phyloP scores from a whole-genome alignment of 2,329 filamentous ascomycete genomes.

The Cyanodermella asteris region DNA sequence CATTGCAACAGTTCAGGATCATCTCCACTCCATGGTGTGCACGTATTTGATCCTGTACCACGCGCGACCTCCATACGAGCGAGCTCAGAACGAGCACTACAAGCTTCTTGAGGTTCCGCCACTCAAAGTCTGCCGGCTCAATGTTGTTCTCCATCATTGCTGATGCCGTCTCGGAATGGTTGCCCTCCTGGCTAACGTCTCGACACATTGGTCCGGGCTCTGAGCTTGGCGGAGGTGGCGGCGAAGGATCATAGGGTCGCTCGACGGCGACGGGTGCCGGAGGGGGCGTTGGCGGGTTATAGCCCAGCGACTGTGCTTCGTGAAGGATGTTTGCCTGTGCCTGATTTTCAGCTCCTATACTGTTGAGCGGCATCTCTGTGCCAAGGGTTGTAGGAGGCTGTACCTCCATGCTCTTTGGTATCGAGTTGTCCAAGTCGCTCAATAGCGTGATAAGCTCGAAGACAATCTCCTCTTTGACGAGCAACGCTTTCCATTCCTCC shows the following conservation, averaged over 20 bases:
- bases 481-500: conserved; percentile 56
- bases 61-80: conserved; percentile 65
- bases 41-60: conserved; percentile 74
- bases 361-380: too few species aligned
- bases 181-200: conserved; percentile 16
- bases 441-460: conserved; percentile 76
- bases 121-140: conserved; percentile 46
- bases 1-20: conserved; percentile 69
- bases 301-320: conserved; percentile 13
- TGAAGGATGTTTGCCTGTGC: too few species aligned
- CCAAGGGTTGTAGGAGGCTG: conserved; percentile 9
- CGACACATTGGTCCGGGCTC: conserved; percentile 19
- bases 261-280: conserved; percentile 32
- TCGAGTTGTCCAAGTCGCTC: conserved; percentile 67
- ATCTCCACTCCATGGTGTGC: conserved; percentile 69
- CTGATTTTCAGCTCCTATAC: conserved; percentile 7
- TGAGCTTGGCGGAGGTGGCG: conserved; percentile 15
- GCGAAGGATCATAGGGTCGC: conserved; percentile 37
- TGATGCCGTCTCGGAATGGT: conserved; percentile 23
- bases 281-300: conserved; percentile 11
- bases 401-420: conserved; percentile 51
- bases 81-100: conserved; percentile 79
- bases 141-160: too few species aligned
- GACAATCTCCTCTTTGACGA: conserved; percentile 80
- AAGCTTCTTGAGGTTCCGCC: conserved; percentile 76